A percentile compares a stretch with the other conserved stretches of the same genome.
Conservation (phyloP, 331 rosid genomes). For the Rosa hybrid region DNA sequence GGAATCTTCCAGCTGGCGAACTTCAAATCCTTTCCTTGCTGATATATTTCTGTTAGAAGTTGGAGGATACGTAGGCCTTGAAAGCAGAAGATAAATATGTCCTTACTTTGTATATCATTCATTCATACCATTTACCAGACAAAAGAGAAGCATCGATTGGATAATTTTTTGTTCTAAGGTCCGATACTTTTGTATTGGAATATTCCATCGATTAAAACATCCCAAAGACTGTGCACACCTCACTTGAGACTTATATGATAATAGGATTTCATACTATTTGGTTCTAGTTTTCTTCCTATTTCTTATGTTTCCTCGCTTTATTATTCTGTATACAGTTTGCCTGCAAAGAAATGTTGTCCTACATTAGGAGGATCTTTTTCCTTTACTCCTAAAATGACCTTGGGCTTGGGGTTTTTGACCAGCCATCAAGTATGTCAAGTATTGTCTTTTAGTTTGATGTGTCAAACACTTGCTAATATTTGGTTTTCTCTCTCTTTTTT, state of each 20-base stretch:
- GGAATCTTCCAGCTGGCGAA: not conserved
- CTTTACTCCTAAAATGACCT: not conserved
- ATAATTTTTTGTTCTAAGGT: not conserved
- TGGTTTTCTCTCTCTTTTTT: slow-evolving; percentile 5
- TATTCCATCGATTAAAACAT: not conserved
- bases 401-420: not conserved
- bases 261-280: not conserved
- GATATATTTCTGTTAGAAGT: not conserved
- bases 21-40: not conserved
- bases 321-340: not conserved
- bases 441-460: not conserved
- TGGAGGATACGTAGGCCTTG: not conserved
- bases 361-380: not conserved
- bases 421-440: not conserved
- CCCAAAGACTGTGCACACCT: not conserved
- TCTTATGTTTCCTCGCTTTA: not conserved
- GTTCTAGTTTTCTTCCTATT: not conserved
- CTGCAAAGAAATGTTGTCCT: not conserved
- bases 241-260: not conserved
- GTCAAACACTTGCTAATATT: slow-evolving; percentile 5
- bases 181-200: not conserved
- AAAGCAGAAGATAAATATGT: not conserved
- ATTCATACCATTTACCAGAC: not conserved
- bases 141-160: not conserved
- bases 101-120: not conserved